Conservation (phyloP, 768 basidiomycete genomes). For the Tubosaeta sp. region DNA sequence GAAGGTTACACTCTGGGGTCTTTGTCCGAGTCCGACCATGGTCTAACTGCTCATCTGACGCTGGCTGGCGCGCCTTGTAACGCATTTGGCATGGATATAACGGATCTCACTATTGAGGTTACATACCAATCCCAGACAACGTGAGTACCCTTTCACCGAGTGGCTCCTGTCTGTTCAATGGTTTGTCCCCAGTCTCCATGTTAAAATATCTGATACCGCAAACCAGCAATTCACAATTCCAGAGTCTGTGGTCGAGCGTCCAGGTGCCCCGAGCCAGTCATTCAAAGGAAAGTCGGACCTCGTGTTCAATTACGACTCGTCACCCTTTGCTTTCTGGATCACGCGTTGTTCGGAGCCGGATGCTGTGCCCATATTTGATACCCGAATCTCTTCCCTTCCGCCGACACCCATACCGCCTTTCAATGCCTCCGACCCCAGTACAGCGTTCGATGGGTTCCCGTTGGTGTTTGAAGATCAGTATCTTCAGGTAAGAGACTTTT, state of each 20-base stretch:
- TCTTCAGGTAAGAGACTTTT: constrained; percentile 46
- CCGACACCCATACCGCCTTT: constrained; percentile 54
- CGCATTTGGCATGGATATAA: constrained; percentile 59
- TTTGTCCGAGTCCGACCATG: constrained; percentile 40
- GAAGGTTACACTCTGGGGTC: constrained; percentile 53
- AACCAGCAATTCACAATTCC: constrained; percentile 67
- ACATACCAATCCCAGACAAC: constrained; percentile 57
- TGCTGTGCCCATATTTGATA: constrained; percentile 60
- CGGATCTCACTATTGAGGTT: constrained; percentile 58
- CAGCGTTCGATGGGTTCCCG: constrained; percentile 58
- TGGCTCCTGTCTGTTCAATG: background rate
- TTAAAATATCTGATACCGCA: constrained; percentile 61
- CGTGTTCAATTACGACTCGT: constrained; percentile 59
- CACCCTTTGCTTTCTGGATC: constrained; percentile 79
- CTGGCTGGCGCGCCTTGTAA: constrained; percentile 58
- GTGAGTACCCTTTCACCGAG: constrained; percentile 31
- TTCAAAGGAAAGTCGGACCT: constrained; percentile 51
- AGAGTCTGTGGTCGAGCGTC: constrained; percentile 44
- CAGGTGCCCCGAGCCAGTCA: constrained; percentile 32
- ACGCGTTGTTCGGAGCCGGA: constrained; percentile 57
- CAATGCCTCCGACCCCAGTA: constrained; percentile 45
- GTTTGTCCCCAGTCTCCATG: constrained; percentile 47
- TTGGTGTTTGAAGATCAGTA: constrained; percentile 80
- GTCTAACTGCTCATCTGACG: constrained; percentile 51
- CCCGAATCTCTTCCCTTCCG: constrained; percentile 59